Conservation (phyloP, 1,284 basidiomycete species). For the Fomitopsis betulina region DNA sequence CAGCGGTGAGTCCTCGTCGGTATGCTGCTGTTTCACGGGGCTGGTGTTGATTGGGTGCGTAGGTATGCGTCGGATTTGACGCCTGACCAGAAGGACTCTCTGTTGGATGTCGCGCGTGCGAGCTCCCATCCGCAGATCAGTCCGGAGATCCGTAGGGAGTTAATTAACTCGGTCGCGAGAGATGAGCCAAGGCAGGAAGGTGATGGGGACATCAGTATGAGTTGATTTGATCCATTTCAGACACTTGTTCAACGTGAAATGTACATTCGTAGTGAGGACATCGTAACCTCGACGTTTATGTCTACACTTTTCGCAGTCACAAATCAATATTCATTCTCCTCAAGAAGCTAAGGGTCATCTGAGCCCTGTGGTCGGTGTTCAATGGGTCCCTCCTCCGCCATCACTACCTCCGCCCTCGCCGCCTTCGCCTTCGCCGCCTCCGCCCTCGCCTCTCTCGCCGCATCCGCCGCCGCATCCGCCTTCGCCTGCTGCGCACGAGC, state of each 20-base stretch:
- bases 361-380: no score
- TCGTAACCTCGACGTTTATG: no score
- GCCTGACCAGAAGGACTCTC: slow-evolving; percentile 94
- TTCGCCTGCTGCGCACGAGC: no score
- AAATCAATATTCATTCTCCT: no score
- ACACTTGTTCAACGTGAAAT: no score
- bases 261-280: slow-evolving; percentile 25
- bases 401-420: no score
- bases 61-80: slow-evolving; percentile 97
- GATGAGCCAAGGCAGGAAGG: slow-evolving; percentile 57
- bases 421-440: no score
- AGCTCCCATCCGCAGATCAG: slow-evolving; percentile 89
- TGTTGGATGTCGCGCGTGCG: slow-evolving; percentile 89
- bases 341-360: no score
- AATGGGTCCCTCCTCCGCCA: no score
- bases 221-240: slow-evolving; percentile 8
- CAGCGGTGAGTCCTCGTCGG: slow-evolving; percentile 61
- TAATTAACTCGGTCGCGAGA: slow-evolving; percentile 68
- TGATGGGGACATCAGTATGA: slow-evolving; percentile 36
- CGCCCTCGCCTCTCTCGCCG: no score
- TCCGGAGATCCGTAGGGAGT: slow-evolving; percentile 86
- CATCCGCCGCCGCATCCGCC: no score
- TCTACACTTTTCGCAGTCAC: no score
- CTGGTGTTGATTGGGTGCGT: neutral
- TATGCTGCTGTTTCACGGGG: neutral